Evolutionary conservation across 768 basidiomycete genomes (phyloP).

Genomic region (Inosperma sp.): DNA sequence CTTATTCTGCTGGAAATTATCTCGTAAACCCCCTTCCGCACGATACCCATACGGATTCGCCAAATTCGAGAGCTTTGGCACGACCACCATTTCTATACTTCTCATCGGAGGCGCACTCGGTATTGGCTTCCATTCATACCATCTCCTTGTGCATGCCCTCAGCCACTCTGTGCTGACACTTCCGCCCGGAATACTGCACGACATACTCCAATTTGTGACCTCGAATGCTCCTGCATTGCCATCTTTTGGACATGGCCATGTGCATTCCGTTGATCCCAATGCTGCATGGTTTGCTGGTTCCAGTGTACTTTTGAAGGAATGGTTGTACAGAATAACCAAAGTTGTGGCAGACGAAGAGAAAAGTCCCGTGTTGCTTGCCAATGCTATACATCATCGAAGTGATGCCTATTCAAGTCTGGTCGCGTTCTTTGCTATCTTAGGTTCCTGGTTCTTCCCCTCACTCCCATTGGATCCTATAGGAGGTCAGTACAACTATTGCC

Average conservation of each 20-base stretch:
- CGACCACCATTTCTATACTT: constrained; percentile 82
- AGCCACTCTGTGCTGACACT: constrained; percentile 59
- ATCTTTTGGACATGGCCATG: constrained; percentile 46
- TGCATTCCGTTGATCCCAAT: constrained; percentile 76
- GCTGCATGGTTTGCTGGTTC: constrained; percentile 94
- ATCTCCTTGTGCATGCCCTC: constrained; percentile 73
- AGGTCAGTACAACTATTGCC: constrained; percentile 43
- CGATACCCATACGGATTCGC: constrained; percentile 85
- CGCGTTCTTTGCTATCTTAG: constrained; percentile 88
- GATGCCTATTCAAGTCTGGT: constrained; percentile 93
- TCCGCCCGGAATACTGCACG: constrained; percentile 59
- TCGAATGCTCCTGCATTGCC: constrained; percentile 50
- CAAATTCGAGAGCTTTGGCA: constrained; percentile 94
- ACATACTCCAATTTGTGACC: constrained; percentile 55
- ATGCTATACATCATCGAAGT: constrained; percentile 95
- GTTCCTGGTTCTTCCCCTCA: constrained; percentile 81
- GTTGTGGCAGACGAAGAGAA: constrained; percentile 87
- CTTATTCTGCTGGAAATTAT: constrained; percentile 82
- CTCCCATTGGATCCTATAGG: constrained; percentile 91
- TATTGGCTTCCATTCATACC: constrained; percentile 87
- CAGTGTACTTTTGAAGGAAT: constrained; percentile 84
- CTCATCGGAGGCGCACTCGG: constrained; percentile 80
- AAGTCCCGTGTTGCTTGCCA: constrained; percentile 90
- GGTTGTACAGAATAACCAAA: constrained; percentile 85
- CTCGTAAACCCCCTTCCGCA: constrained; percentile 72